These are phyloP conservation scores for Hibiscus mutabilis DNA, from an alignment of 345 rosid species.

Conservation along the genomic window DNA sequence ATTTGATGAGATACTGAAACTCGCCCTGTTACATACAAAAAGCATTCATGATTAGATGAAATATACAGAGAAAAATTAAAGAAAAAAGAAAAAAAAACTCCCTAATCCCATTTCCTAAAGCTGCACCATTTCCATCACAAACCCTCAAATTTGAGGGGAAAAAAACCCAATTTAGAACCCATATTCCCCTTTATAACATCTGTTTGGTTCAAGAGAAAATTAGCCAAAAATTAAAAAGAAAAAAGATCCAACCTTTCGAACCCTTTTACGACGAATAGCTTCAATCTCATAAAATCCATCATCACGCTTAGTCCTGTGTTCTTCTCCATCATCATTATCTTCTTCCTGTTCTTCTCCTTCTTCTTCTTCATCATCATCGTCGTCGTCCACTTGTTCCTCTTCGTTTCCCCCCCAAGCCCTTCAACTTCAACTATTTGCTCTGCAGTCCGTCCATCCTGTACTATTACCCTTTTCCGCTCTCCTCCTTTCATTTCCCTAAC, in stretches of 20 bases:
- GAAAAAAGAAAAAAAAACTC: too few relatives aligned
- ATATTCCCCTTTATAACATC: neutral
- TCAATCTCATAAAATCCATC: conserved; percentile 95
- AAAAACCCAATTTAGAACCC: neutral
- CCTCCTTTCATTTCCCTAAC: neutral
- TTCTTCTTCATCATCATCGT: conserved; percentile 17
- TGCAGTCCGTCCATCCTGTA: neutral
- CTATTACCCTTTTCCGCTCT: neutral
- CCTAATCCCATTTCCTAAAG: too few relatives aligned
- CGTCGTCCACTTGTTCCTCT: conserved; percentile 18
- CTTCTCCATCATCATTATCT: conserved; percentile 25
- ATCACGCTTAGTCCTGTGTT: conserved; percentile 68
- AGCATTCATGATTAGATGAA: neutral
- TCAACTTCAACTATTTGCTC: neutral
- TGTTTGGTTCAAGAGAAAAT: conserved; percentile 1
- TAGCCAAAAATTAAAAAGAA: neutral
- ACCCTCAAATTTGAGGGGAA: too few relatives aligned
- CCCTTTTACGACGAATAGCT: conserved; percentile 86
- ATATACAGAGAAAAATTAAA: neutral
- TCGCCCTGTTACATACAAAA: conserved; percentile 48
- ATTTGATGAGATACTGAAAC: conserved; percentile 93
- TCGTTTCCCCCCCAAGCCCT: neutral
- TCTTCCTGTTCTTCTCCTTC: conserved; percentile 28
- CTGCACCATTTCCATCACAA: too few relatives aligned
- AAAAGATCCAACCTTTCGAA: conserved; percentile 58